Percentiles rank a stretch among this genome's conserved stretches.
Conservation (phyloP, 768 basidiomycete genomes). For the Suillus paluster region DNA sequence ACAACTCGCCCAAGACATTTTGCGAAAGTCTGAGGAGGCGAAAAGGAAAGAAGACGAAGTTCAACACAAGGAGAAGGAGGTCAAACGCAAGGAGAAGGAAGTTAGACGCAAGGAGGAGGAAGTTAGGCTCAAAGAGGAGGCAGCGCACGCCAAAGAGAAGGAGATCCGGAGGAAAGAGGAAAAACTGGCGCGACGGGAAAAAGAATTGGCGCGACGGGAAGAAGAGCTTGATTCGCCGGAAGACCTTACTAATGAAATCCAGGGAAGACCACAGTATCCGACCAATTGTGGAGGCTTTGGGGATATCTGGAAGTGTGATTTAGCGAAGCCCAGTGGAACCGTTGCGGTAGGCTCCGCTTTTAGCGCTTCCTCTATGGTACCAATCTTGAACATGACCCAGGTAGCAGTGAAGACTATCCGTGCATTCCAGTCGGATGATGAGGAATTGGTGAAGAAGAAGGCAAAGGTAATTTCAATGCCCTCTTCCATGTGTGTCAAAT, state of each 20-base stretch:
- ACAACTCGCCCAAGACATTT: constrained; percentile 8
- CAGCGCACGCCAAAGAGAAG: constrained; percentile 27
- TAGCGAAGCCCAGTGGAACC: neutral
- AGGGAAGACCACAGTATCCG: neutral
- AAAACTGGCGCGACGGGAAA: constrained; percentile 31
- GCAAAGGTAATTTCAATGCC: neutral
- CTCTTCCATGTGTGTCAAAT: neutral
- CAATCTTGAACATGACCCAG: constrained; percentile 2
- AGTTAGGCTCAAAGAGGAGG: constrained; percentile 23
- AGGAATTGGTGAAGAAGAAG: neutral
- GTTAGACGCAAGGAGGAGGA: constrained; percentile 30
- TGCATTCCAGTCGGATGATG: neutral
- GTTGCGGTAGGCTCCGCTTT: neutral
- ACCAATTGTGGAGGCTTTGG: constrained; percentile 3
- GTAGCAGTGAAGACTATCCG: constrained; percentile 10
- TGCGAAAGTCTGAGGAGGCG: constrained; percentile 29
- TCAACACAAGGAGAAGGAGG: constrained; percentile 28
- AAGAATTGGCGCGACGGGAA: constrained; percentile 33
- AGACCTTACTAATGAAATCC: neutral
- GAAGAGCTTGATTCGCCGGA: constrained; percentile 18
- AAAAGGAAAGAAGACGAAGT: constrained; percentile 25
- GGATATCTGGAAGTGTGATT: constrained; percentile 11
- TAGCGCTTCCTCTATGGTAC: neutral
- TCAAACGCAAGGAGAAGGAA: constrained; percentile 23
- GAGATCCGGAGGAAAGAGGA: constrained; percentile 29